phyloP scores from a whole-genome alignment of 371 early-diverging fungal species.

The Mucor circinelloides region DNA sequence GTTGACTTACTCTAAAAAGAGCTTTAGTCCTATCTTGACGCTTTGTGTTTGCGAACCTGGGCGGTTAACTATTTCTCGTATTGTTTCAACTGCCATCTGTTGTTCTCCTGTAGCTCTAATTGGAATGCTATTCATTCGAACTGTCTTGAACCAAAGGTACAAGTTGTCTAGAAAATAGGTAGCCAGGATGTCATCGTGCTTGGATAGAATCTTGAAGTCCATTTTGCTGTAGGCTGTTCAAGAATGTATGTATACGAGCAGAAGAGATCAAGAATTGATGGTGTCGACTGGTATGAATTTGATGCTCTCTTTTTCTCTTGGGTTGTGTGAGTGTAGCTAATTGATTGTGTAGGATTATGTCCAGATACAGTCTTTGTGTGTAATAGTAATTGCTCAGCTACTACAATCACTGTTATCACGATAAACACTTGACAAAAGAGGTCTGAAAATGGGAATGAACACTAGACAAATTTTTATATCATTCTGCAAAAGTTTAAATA shows the following conservation, averaged over 20 bases:
- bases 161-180: constrained; percentile 60
- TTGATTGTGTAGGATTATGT: no score
- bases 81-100: constrained; percentile 33
- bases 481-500: neutral
- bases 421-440: no score
- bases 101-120: constrained; percentile 2
- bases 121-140: constrained; percentile 45
- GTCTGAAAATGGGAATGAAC: no score
- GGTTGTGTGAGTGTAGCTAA: no score
- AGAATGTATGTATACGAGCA: neutral
- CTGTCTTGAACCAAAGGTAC: constrained; percentile 63
- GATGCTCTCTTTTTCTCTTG: no score
- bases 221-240: neutral
- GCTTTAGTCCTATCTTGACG: constrained; percentile 49
- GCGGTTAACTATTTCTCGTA: constrained; percentile 28
- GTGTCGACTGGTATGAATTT: no score
- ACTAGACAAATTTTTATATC: neutral
- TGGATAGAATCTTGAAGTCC: constrained; percentile 50
- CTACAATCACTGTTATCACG: no score
- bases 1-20: constrained; percentile 45
- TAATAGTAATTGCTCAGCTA: no score
- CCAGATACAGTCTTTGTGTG: no score
- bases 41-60: constrained; percentile 14
- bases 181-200: constrained; percentile 66
- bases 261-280: neutral